Evolutionary conservation across 2,329 filamentous ascomycete genomes (phyloP), one percentile per base, ranked within the genome.

Genomic region (Setomelanomma holmii): DNA sequence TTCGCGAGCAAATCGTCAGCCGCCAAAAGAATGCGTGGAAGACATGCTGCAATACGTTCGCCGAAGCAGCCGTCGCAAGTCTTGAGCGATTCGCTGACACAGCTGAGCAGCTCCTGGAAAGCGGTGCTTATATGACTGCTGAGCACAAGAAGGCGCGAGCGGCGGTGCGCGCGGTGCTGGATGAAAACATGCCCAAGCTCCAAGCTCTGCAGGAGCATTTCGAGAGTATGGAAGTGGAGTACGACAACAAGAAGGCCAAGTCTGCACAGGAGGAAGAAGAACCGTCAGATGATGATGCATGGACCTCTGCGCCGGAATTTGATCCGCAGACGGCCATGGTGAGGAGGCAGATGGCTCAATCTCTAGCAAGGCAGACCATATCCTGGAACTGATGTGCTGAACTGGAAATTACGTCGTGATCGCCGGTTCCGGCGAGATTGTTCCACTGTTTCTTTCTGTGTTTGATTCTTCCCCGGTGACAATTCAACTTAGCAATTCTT

Each of bases 51-150:
- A 35, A 50, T 1, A 11, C 24, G 1, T 59, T 46, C 17, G 49
- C 51, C n/a, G 8, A 12, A 4, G 23, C 44, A 4, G 40, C 34
- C 10, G 30, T 52, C 16, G 27, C 21, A 0, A 17, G 36, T 2
- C 11, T 61, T 1, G 5, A 43, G 4, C 45, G 20, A 4, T 59
- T 61, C 24, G 35, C 36, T 6, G 19, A 16, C 0, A 45, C 40
- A 5, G 19, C 40, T 12, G 40, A 51, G 4, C 40, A 50, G 17
- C 45, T 61, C 2, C 50, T 58, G 6, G 27, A n/a, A 20, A 38
- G 39, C 21, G 6, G 8, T 21, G 12, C 35, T 12, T 49, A 56
- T 17, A 45, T 21, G 42, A 51, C 44, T 7, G 36, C 21, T 22
- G 14, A 27, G 27, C 46, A 49, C 40, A 47, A 47, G 11, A 19